These are phyloP conservation scores for Rubia balearica DNA, from an alignment of 305 asterid species.

Conservation along the genomic window DNA sequence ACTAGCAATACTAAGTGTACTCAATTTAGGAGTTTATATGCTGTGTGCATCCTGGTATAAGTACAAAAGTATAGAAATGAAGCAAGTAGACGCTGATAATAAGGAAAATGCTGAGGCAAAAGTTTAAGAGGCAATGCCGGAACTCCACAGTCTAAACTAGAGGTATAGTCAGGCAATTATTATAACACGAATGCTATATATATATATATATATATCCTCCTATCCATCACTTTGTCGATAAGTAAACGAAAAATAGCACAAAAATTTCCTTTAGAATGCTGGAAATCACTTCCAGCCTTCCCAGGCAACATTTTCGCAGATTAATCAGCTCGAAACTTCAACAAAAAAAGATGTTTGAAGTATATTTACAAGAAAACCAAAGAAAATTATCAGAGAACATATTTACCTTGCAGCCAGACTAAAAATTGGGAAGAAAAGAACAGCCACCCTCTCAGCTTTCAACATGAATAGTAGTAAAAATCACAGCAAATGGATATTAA, in stretches of 20 bases:
- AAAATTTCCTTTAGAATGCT: neutral
- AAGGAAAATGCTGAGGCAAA: conserved; percentile 7
- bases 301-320: neutral
- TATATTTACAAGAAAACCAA: neutral
- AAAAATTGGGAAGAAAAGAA: neutral
- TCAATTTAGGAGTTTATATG: conserved; percentile 47
- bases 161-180: neutral
- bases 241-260: neutral
- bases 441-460: neutral
- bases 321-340: neutral
- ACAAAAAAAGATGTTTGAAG: neutral
- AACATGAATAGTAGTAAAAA: neutral
- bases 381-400: neutral
- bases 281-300: neutral
- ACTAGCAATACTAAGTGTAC: conserved; percentile 35
- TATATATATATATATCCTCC: neutral
- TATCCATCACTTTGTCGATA: neutral
- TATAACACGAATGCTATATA: neutral
- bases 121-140: conserved; percentile 6
- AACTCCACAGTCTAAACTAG: neutral
- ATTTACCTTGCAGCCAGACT: neutral
- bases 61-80: conserved; percentile 39
- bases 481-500: neutral
- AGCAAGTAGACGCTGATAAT: conserved; percentile 17
- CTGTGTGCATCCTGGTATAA: conserved; percentile 62